Evolutionary conservation across 2,329 filamentous ascomycete species (phyloP), one percentile per base, ranked within the genome.

Genomic region (Penicillium sp.): DNA sequence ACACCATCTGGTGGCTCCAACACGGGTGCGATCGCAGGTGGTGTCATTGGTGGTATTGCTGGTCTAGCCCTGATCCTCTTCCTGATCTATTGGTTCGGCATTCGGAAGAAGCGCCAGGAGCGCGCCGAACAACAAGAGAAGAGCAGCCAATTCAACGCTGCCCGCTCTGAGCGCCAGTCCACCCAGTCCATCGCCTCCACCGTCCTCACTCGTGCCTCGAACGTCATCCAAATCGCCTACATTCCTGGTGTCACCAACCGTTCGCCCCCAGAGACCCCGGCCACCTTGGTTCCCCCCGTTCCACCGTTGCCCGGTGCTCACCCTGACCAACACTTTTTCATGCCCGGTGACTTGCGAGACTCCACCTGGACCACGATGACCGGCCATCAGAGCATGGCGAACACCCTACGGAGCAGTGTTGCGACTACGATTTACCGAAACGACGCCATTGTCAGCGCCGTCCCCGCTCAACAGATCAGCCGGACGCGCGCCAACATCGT

Each of bases 161-260:
- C 40, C 40, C 49, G 49, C 20, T 51, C 49, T n/a, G 40, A 31
- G 20, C 49, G 49, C 27, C 49, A 51, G 23, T 51, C 49, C 20
- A 43, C 37, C 15, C 49, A 93, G 67, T 97, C 93, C 12, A 91
- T 99, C 70, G 94, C 94, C 15, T 97, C 92, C 9, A 97, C 93
- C 25, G 92, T 97, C 56, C 84, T 97, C 57, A 97, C 94, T 18
- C 87, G 94, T 59, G 94, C 94, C 47, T 97, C 94, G 68, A 99
- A 99, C 79, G 93, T 99, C 71, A 99, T 99, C 67, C 94, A 97
- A 77, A 99, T 99, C 75, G 94, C 94, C 53, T 99, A 97, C 74
- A 97, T 99, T 63, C 94, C 94, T 14, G 94, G 94, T 57, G 92
- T 97, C 67, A 97, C 91, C 57, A 97, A 97, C 77, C 85, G 93